These are phyloP conservation scores for Musa beccarii DNA, from an alignment of 176 grass and related monocot species.

Conservation along the genomic window DNA sequence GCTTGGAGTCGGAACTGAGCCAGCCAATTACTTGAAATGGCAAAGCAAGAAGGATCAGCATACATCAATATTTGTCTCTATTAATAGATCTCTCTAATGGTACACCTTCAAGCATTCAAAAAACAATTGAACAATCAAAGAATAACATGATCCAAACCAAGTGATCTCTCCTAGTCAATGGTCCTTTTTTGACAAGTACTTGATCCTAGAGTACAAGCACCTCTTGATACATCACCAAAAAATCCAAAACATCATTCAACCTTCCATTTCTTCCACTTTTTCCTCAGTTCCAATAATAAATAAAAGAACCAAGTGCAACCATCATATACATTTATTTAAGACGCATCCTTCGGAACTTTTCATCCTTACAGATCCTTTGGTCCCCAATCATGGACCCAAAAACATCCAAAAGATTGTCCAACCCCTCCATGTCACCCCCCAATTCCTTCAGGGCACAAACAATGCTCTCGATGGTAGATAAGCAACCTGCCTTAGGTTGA, in stretches of 20 bases:
- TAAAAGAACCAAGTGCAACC: neutral
- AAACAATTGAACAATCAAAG: neutral
- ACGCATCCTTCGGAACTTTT: conserved; percentile 11
- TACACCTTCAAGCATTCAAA: neutral
- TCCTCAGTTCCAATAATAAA: neutral
- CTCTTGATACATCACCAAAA: neutral
- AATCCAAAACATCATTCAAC: neutral
- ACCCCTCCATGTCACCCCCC: conserved; percentile 40
- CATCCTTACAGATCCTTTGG: conserved; percentile 66
- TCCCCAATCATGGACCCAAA: conserved; percentile 85
- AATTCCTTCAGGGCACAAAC: conserved; percentile 65
- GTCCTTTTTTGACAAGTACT: neutral
- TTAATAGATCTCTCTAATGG: neutral
- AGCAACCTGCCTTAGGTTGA: conserved; percentile 68
- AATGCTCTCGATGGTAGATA: conserved; percentile 92
- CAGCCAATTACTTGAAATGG: neutral
- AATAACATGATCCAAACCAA: too few relatives aligned
- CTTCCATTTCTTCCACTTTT: neutral
- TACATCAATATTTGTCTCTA: neutral
- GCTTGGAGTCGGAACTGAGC: neutral
- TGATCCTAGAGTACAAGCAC: neutral
- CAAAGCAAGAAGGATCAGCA: neutral
- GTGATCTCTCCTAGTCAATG: neutral
- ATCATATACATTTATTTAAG: neutral
- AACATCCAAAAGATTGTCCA: conserved; percentile 59